These are phyloP conservation scores for Corymbia maculata DNA, from an alignment of 345 rosid genomes.

Conservation along the genomic window DNA sequence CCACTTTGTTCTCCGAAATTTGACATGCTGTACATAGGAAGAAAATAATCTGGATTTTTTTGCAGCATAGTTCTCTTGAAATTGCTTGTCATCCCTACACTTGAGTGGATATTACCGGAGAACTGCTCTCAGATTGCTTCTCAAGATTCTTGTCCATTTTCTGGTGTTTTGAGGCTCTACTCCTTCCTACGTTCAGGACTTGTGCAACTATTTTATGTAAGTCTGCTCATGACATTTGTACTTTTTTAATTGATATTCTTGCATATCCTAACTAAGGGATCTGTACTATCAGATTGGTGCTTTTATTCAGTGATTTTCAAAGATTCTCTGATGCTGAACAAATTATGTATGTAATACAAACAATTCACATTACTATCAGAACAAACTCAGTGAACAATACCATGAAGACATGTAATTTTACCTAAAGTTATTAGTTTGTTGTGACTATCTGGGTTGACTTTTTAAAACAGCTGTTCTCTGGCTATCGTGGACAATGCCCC, in stretches of 20 bases:
- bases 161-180: constrained; percentile 3
- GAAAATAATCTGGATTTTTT: neutral
- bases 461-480: neutral
- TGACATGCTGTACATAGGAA: neutral
- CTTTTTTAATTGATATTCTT: neutral
- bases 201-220: constrained; percentile 23
- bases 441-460: neutral
- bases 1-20: neutral
- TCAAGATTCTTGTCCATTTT: constrained; percentile 3
- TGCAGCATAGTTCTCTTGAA: neutral
- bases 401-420: neutral
- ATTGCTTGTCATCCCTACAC: constrained; percentile 18
- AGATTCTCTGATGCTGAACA: neutral
- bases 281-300: neutral
- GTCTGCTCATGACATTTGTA: neutral
- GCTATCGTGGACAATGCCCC: neutral
- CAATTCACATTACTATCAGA: neutral
- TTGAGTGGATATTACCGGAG: constrained; percentile 21
- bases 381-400: neutral
- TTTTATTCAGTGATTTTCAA: neutral
- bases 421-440: neutral
- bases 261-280: neutral
- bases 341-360: neutral
- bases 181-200: constrained; percentile 13
- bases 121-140: constrained; percentile 9